Base-by-base conservation (phyloP, 2,329 filamentous ascomycete genomes). In the Fusarium nematophilum region DNA sequence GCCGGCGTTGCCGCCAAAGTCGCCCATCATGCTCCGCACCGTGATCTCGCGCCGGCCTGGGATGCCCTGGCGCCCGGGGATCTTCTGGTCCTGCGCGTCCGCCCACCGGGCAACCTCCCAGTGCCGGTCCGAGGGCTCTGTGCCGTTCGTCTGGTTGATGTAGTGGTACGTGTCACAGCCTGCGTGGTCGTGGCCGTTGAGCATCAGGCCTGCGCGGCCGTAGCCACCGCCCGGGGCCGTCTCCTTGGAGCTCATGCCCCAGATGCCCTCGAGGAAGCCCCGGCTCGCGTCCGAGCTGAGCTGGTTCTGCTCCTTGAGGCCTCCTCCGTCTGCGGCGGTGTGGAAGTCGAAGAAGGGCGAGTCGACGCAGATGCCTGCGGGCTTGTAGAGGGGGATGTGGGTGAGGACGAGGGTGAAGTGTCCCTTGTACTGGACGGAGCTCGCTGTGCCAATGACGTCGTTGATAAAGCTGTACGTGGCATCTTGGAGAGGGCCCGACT, bases 21-120 rank as follows among this genome's bases (percentile, higher is more conserved):
- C 91, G 51, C 95, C 95, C 95, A 99, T 99, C 93, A 99, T 98
- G 75, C 92, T 97, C 55, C 93, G 88, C 3, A 99, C 90, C 0
- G 95, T 99, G 62, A 98, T 87, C 76, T 99, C 95, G 23, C 94
- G 83, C 6, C 97, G 80, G 1, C 90, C 90, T 0, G 90, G 86
- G 3, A 84, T 65, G 5, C 76, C 79, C 2, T 75, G 65, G 2
- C 74, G 71, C 7, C 73, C 76, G 1, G 79, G 70, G 17, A 88
- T 59, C 56, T 74, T 72, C 10, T 73, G 71, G 5, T 67, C 62
- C 9, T 73, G 70, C 1, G 82, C 83, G 36, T 82, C 75, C 1
- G 66, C 56, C 80, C 83, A 88, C 9, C 74, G 73, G 13, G 72
- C 72, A 0, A 79, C 78, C 66, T 86, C 75, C 85, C 85, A 87